Base-by-base conservation (phyloP, 2,329 filamentous ascomycete genomes). In the Didymosphaeria variabile region DNA sequence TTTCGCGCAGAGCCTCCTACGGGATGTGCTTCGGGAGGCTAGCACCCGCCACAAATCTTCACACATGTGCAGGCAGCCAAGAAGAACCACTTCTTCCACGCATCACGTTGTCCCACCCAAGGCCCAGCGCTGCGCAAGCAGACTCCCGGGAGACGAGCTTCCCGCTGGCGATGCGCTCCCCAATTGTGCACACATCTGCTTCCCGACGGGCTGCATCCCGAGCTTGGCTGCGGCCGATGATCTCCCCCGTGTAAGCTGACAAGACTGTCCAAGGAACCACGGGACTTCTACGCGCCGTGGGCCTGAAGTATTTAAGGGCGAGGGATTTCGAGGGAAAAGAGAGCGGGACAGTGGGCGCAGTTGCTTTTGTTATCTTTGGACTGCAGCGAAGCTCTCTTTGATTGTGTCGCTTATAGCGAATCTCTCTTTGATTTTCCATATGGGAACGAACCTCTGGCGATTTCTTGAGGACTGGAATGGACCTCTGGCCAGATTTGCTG, bases 331-430 rank as follows among this genome's bases (percentile, higher is more conserved):
- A 15, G 9, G 40, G 26, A 19, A 44, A 21, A 17, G 23, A 32
- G 2, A 17, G 10, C n/a, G 15, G 29, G 45, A 29, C 46, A 3
- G 32, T 31, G 19, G 40, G 36, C 46, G 26, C 34, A 36, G 5
- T 36, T 44, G 19, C 3, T 4, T 12, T 55, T 34, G 15, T 54
- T 26, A 32, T 52, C 59, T 42, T 26, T 9, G 21, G 40, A 40
- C n/a, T 49, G 42, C 46, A 53, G 71, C 70, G 70, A 63, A 74
- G 66, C 69, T 67, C 72, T 74, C 55, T 52, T 57, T 66, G 62
- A 9, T 63, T 53, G 26, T 54, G 4, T 40, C n/a, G 3, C 10
- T 12, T 51, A 55, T 51, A 52, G 65, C 57, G 57, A 59, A 67
- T 57, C 66, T 67, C 63, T 68, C 55, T 17, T 29, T 7, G 36